A percentile compares a stretch with the other conserved stretches of the same genome.
phyloP scores from a whole-genome alignment of 345 rosid species.

The Boechera divaricarpa region DNA sequence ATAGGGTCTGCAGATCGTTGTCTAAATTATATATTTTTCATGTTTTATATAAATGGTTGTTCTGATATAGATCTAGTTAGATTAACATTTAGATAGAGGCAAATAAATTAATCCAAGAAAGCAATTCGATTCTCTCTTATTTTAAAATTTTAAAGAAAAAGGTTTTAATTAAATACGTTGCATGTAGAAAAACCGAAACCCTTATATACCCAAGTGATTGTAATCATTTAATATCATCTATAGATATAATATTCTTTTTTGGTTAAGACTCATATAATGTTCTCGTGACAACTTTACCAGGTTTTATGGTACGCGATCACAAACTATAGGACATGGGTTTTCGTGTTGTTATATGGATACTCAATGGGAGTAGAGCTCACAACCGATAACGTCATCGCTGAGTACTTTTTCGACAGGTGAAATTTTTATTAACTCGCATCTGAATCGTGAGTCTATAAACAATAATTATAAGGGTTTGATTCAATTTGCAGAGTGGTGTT shows the following conservation, averaged over 20 bases:
- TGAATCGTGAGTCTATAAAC: not conserved
- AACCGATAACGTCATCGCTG: constrained; percentile 80
- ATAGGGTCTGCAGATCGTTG: constrained; percentile 3
- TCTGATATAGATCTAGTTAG: constrained; percentile 4
- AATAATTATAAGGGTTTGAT: not conserved
- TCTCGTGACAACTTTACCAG: constrained; percentile 46
- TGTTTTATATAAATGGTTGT: not conserved
- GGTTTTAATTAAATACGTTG: not conserved
- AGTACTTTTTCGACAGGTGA: constrained; percentile 78
- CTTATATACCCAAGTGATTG: not conserved
- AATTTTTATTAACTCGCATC: not conserved
- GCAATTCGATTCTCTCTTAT: not conserved
- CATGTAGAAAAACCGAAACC: not conserved
- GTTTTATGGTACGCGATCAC: constrained; percentile 82
- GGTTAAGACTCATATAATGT: not conserved
- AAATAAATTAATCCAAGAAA: not conserved
- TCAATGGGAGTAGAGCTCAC: constrained; percentile 91
- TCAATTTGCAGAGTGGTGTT: not conserved
- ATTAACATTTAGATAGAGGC: not conserved
- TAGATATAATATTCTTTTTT: not conserved
- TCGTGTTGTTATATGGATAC: constrained; percentile 81
- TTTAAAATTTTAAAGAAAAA: not conserved
- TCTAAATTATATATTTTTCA: not conserved
- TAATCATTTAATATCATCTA: not conserved
- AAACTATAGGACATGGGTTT: constrained; percentile 91